Evolutionary conservation across 495 filamentous ascomycete genomes (phyloP), one percentile per base, ranked within the genome.

Genomic region (Trichocladium uniseriatum): DNA sequence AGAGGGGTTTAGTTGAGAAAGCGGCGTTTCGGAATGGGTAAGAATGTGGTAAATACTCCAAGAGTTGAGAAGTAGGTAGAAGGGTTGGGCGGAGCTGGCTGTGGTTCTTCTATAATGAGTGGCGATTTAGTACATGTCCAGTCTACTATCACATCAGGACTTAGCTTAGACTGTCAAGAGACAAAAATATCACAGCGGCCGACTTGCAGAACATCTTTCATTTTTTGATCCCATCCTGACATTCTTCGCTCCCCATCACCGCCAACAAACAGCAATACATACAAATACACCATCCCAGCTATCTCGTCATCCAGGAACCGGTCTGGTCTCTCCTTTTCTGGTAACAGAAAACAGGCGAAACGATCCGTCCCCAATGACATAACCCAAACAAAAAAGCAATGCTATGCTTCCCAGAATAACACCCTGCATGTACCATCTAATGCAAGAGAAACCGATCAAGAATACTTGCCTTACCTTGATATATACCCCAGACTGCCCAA

Each of bases 401-500:
- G 51, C 51, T 53, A 53, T 53, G 51, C 44, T 48, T 47, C 18
- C 37, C 50, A 36, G 15, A 43, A 19, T 14, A 49, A 43, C 38
- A 43, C 38, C 29, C 38, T 38, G 28, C 39, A 49, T 9, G 32
- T 38, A 20, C 35, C 38, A 44, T 51, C 48, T 55, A 51, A 51
- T 46, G 38, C 51, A 51, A 49, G 28, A 41, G 10, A 37, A 45
- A 35, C 38, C 28, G 5, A 54, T 45, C 43, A 48, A 52, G 40
- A 41, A 29, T 46, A n/a, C 20, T 46, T 14, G 43, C 51, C 31
- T 55, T 57, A 53, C 58, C 34, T 50, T 57, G 53, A 53, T 50
- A 28, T 50, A 36, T 50, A 52, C 47, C 47, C 47, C 10, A 19
- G 31, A 38, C 20, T 14, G 11, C 18, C 47, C 48, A 28, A 6